Evolutionary conservation across 768 basidiomycete genomes (phyloP), one percentile per base, ranked within the genome.

Genomic region (Lactarius sanguifluus): DNA sequence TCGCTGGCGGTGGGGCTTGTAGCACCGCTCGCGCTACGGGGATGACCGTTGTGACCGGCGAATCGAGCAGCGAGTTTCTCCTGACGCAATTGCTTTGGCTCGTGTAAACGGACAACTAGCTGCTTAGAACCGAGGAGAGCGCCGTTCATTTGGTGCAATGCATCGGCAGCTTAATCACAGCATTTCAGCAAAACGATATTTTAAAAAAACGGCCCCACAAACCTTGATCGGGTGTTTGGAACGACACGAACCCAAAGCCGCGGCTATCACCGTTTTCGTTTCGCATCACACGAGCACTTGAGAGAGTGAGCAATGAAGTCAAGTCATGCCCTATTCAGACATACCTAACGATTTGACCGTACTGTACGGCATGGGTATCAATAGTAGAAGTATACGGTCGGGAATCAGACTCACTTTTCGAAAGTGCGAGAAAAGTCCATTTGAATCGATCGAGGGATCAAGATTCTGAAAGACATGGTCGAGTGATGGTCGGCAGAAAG

Each of bases 191-290:
- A 36, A 61, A 10, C 34, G 34, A 55, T 47, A 58, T 59, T 70
- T 62, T n/a, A n/a, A 20, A 45, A 16, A 54, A 20, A 13, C 32
- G 25, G 34, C 12, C 45, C 23, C 18, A 25, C 16, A n/a, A 16
- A 64, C 92, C 92, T 83, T 94, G 89, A 69, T 90, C 87, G 25
- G 93, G 90, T 10, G 85, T 83, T 74, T 93, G 90, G 77, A 80
- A 96, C 2, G 91, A 92, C 52, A 96, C 94, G 72, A 96, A 96
- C 34, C 94, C 94, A 74, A 96, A 96, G 12, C 94, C 90, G 70
- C 91, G 87, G 77, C 90, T 89, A 59, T 89, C 87, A 40, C 91
- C 90, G 65, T 68, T 77, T 73, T 95, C 93, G 71, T 91, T 92
- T 28, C 91, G 86, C 94, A 96, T 95, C 50, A 96, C 93, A 65